Evolutionary conservation across 106 monocot species (phyloP).

Genomic region (Cymbidium sinense): DNA sequence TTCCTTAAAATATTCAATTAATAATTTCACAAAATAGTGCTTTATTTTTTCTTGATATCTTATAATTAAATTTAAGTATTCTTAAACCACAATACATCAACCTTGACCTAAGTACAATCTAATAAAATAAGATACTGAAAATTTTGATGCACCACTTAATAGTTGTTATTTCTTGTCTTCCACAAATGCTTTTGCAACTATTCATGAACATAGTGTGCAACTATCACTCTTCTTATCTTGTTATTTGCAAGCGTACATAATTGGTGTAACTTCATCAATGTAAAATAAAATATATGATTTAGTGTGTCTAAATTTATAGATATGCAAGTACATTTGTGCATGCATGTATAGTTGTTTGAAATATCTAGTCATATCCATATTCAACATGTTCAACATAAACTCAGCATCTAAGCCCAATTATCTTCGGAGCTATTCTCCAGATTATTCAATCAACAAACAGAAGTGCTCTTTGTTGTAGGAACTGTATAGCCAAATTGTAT

Average conservation of each 20-base stretch:
- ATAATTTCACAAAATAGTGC: neutral
- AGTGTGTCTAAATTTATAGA: neutral
- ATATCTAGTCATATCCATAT: neutral
- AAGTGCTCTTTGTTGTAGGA: neutral
- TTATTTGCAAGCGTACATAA: neutral
- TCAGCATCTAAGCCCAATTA: no score
- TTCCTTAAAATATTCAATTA: neutral
- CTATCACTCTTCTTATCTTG: no score
- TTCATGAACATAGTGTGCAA: no score
- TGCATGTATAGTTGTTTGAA: neutral
- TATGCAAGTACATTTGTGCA: neutral
- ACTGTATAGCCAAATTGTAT: neutral
- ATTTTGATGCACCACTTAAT: neutral
- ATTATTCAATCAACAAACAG: neutral
- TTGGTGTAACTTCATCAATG: neutral
- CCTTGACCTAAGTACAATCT: neutral
- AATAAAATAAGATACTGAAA: neutral
- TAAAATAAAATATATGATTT: neutral
- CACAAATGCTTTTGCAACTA: no score
- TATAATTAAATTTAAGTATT: neutral
- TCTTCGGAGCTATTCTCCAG: neutral
- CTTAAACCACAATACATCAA: neutral
- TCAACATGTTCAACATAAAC: no score
- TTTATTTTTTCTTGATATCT: conserved; percentile 1
- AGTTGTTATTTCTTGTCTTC: neutral